A percentile compares a stretch with the other conserved stretches of the same genome.
These are phyloP conservation scores for Diddensiella santjacobensis DNA, from an alignment of 805 yeast genomes.

Conservation along the genomic window DNA sequence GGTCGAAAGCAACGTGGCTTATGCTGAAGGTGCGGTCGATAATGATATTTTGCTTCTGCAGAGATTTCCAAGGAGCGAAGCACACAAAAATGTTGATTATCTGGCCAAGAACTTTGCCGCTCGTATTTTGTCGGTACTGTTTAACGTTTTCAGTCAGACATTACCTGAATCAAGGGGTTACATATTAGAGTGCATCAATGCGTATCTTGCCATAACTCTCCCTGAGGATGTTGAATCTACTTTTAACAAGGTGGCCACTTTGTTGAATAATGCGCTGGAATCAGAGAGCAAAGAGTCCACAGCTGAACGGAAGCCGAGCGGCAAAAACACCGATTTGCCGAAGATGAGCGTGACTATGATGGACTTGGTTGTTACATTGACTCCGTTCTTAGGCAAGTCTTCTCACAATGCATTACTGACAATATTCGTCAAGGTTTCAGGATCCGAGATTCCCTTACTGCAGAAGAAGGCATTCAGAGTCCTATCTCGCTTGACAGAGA, in stretches of 20 bases:
- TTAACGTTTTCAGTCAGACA: conserved; percentile 91
- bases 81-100: conserved; percentile 57
- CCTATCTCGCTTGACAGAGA: conserved; percentile 63
- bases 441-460: conserved; percentile 53
- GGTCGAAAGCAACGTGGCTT: conserved; percentile 70
- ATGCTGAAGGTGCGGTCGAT: conserved; percentile 56
- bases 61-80: conserved; percentile 53
- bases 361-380: conserved; percentile 85
- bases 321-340: conserved; percentile 38
- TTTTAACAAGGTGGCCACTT: conserved; percentile 79
- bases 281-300: conserved; percentile 42
- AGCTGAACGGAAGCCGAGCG: conserved; percentile 34
- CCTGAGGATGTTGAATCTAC: conserved; percentile 65
- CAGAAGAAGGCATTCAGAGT: conserved; percentile 85
- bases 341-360: conserved; percentile 76
- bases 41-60: conserved; percentile 58
- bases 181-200: conserved; percentile 81
- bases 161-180: conserved; percentile 77
- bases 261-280: conserved; percentile 71
- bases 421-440: conserved; percentile 69
- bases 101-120: conserved; percentile 53
- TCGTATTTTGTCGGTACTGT: conserved; percentile 78
- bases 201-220: conserved; percentile 67
- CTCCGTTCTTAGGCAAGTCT: conserved; percentile 70
- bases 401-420: conserved; percentile 70